Evolutionary conservation across 202 grass and related monocot genomes (phyloP).

Genomic region (Carex sylvatica): DNA sequence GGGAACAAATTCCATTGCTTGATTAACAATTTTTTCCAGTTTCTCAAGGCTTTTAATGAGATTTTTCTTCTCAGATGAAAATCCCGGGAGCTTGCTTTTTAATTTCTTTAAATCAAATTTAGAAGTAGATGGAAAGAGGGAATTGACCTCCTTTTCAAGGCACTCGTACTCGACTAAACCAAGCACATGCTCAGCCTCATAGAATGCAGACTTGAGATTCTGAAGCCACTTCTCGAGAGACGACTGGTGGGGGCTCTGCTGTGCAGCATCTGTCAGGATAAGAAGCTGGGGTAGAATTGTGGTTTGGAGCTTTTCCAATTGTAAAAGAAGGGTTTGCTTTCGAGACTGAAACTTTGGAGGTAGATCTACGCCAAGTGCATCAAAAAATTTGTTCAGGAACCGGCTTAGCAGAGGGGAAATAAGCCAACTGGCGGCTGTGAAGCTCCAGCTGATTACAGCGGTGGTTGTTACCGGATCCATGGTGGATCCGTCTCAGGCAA

Average conservation of each 20-base stretch:
- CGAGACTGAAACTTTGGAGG: background rate
- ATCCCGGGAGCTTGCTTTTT: no score
- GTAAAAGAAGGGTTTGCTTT: background rate
- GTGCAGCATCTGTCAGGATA: background rate
- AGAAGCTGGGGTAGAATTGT: background rate
- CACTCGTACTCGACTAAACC: conserved; percentile 8
- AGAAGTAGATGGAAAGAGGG: background rate
- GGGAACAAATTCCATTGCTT: background rate
- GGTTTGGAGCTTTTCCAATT: background rate
- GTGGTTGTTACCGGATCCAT: background rate
- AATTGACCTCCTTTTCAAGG: background rate
- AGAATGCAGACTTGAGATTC: conserved; percentile 10
- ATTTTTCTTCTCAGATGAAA: no score
- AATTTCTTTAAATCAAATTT: background rate
- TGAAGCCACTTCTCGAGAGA: background rate
- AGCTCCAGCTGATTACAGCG: background rate
- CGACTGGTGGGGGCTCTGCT: background rate
- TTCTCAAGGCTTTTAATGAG: background rate
- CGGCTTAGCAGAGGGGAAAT: conserved; percentile 18
- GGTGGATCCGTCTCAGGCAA: no score
- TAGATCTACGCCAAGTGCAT: background rate
- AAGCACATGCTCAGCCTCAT: conserved; percentile 23
- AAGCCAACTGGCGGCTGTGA: background rate
- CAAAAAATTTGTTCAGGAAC: conserved; percentile 17
- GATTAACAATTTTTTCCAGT: background rate